phyloP scores from a whole-genome alignment of 306 rosid genomes.

The Inga laurina region DNA sequence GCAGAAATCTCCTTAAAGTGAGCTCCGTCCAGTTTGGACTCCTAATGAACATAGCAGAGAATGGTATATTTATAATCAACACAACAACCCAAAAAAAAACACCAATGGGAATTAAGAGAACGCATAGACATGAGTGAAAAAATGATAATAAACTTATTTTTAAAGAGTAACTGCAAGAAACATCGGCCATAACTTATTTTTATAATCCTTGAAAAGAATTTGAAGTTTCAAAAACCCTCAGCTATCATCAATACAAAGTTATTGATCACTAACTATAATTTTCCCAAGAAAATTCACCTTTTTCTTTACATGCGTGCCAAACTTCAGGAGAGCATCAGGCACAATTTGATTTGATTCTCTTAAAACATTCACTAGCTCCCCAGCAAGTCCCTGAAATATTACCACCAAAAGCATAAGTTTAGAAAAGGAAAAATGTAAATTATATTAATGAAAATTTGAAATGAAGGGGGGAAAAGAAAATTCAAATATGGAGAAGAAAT shows the following conservation, averaged over 20 bases:
- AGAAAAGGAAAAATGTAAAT: not conserved
- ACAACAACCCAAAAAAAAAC: not conserved
- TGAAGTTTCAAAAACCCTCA: not conserved
- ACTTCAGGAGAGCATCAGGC: conserved; percentile 69
- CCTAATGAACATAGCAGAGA: conserved; percentile 46
- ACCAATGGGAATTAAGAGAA: not conserved
- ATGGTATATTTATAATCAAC: conserved; percentile 9
- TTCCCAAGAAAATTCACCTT: conserved; percentile 51
- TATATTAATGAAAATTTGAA: not conserved
- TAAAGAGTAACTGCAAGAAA: not conserved
- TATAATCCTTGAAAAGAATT: not conserved
- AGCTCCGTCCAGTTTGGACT: conserved; percentile 91
- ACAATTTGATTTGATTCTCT: conserved; percentile 87
- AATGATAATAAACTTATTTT: not conserved
- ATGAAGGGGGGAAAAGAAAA: not conserved
- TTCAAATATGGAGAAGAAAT: not conserved
- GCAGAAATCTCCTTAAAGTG: conserved; percentile 89
- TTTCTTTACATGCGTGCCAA: conserved; percentile 95
- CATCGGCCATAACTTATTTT: not conserved
- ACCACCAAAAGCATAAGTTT: not conserved
- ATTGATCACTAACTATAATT: not conserved
- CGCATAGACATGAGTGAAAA: not conserved
- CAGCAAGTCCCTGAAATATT: conserved; percentile 83
- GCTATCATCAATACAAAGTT: not conserved
- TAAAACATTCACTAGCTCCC: conserved; percentile 97